These are phyloP conservation scores for Entomortierella lignicola DNA, from an alignment of 192 early-diverging fungal species.

Conservation along the genomic window DNA sequence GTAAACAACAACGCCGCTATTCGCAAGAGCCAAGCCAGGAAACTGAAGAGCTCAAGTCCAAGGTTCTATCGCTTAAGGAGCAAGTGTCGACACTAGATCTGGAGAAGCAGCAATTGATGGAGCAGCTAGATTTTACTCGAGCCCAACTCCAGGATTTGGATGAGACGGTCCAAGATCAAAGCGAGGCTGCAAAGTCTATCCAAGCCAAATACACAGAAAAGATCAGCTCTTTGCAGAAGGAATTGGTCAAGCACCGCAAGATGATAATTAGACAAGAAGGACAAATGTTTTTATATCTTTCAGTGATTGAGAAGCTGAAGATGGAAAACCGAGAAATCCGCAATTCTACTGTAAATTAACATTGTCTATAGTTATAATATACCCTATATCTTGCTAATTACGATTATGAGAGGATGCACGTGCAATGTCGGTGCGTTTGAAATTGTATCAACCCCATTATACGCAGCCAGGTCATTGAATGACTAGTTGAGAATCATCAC, in stretches of 20 bases:
- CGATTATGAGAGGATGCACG: no score
- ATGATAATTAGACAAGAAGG: conserved; percentile 33
- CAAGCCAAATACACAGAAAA: conserved; percentile 18
- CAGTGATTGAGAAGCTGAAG: conserved; percentile 48
- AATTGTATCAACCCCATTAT: no score
- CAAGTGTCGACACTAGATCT: conserved; percentile 7
- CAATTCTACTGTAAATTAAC: no score
- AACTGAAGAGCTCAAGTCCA: not conserved
- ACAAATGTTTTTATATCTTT: conserved; percentile 38
- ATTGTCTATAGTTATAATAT: no score
- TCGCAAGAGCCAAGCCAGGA: not conserved
- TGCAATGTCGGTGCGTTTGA: no score
- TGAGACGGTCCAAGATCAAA: conserved; percentile 28
- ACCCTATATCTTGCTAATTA: no score
- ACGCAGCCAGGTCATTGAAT: no score
- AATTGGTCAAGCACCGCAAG: conserved; percentile 19
- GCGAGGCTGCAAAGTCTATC: conserved; percentile 29
- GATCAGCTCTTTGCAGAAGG: conserved; percentile 5
- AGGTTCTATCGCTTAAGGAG: conserved; percentile 7
- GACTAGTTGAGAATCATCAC: no score
- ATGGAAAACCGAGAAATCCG: not conserved
- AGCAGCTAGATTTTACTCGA: conserved; percentile 2
- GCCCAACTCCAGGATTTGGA: conserved; percentile 22
- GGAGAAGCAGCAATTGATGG: conserved; percentile 16
- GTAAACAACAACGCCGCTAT: not conserved